Evolutionary conservation across 805 yeast genomes (phyloP).

Genomic region (Tetrapisispora pingtungensis): DNA sequence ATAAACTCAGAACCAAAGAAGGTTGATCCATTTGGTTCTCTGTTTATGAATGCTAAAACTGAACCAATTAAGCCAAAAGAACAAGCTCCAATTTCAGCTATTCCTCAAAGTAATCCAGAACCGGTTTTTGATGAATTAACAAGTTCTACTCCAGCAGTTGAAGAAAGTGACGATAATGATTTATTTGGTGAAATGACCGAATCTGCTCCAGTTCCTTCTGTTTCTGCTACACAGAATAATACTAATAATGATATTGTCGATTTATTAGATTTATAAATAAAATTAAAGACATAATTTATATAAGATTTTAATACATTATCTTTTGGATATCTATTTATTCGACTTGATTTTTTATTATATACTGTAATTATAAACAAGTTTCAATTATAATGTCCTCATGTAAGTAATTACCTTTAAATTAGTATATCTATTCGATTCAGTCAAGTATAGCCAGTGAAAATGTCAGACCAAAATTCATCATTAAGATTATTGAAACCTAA

Average conservation of each 20-base stretch:
- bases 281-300: not conserved
- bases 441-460: conserved; percentile 4
- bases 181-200: conserved; percentile 28
- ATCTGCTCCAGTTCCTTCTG: conserved; percentile 6
- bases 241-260: conserved; percentile 21
- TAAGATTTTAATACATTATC: not conserved
- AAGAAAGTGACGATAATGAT: conserved; percentile 17
- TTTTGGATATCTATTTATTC: too few relatives aligned
- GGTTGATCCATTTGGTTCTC: conserved; percentile 63
- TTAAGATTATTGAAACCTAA: conserved; percentile 45
- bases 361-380: not conserved
- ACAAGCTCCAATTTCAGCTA: not conserved
- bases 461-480: conserved; percentile 66
- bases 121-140: conserved; percentile 1
- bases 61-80: conserved; percentile 2
- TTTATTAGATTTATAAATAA: conserved; percentile 22
- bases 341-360: too few relatives aligned
- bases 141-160: not conserved
- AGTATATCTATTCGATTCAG: too few relatives aligned
- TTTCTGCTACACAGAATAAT: not conserved
- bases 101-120: not conserved
- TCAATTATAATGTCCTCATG: not conserved
- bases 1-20: conserved; percentile 33
- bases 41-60: conserved; percentile 54
- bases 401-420: too few relatives aligned